phyloP scores from a whole-genome alignment of 1,139 yeast species.

The Kodamaea fungicola region DNA sequence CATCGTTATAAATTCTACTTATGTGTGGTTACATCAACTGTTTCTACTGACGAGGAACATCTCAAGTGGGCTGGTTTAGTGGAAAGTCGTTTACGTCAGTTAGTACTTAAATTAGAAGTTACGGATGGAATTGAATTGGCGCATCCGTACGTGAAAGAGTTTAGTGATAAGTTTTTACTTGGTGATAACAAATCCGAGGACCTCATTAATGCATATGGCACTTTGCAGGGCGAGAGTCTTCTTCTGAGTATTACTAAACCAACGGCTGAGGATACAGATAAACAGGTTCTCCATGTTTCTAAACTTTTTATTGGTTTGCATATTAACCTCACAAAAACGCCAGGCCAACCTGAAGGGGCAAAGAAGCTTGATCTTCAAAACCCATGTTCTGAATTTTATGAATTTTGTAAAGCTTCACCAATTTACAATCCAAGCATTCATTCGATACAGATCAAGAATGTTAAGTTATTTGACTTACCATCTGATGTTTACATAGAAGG shows the following conservation, averaged over 20 bases:
- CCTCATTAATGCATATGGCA: slow-evolving; percentile 55
- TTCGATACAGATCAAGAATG: slow-evolving; percentile 67
- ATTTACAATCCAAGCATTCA: slow-evolving; percentile 60
- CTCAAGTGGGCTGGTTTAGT: slow-evolving; percentile 89
- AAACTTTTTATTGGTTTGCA: slow-evolving; percentile 80
- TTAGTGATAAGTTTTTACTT: slow-evolving; percentile 54
- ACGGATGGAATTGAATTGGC: slow-evolving; percentile 74
- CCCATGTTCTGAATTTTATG: slow-evolving; percentile 88
- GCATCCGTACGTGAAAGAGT: slow-evolving; percentile 85
- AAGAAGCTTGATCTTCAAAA: slow-evolving; percentile 81
- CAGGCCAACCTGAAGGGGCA: slow-evolving; percentile 34
- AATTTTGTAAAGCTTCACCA: slow-evolving; percentile 71
- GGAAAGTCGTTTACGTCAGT: slow-evolving; percentile 76
- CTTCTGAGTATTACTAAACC: slow-evolving; percentile 10
- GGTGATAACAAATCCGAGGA: slow-evolving; percentile 51
- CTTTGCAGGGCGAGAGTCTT: slow-evolving; percentile 40
- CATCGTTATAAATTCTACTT: slow-evolving; percentile 80
- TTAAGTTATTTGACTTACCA: slow-evolving; percentile 78
- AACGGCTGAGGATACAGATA: slow-evolving; percentile 9
- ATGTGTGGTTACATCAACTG: slow-evolving; percentile 76
- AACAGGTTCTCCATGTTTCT: slow-evolving; percentile 53
- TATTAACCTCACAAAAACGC: slow-evolving; percentile 43
- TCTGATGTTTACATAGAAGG: slow-evolving; percentile 79
- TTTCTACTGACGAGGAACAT: slow-evolving; percentile 73
- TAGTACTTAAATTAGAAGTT: slow-evolving; percentile 79